Evolutionary conservation across 257 asterid species (phyloP).

Genomic region (Capsicum chinense): DNA sequence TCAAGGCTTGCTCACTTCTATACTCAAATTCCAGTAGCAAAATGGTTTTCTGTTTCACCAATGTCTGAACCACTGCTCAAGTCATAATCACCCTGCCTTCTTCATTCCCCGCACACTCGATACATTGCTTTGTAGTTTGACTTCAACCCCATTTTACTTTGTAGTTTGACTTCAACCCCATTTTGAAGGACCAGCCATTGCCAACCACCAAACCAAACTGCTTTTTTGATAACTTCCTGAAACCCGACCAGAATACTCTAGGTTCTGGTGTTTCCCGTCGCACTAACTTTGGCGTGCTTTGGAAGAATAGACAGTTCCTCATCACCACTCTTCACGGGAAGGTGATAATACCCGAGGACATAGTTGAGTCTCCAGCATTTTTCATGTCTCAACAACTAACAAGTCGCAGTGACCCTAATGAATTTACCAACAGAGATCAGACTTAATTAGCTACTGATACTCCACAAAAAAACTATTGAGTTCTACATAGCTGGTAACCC

Average conservation of each 20-base stretch:
- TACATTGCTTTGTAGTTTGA: constrained; percentile 90
- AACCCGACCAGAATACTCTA: constrained; percentile 88
- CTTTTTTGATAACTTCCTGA: constrained; percentile 93
- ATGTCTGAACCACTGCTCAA: constrained; percentile 81
- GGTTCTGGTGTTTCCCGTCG: constrained; percentile 91
- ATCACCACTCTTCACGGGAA: constrained; percentile 73
- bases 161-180: constrained; percentile 92
- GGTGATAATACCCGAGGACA: constrained; percentile 68
- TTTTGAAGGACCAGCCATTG: constrained; percentile 97
- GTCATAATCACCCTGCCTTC: constrained; percentile 62
- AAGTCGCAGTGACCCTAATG: background rate
- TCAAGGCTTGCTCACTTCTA: constrained; percentile 55
- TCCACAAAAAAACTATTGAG: constrained; percentile 25
- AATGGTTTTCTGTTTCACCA: constrained; percentile 58
- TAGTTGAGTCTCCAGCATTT: constrained; percentile 66
- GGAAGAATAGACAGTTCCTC: constrained; percentile 91
- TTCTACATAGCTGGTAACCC: constrained; percentile 33
- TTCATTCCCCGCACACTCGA: constrained; percentile 90
- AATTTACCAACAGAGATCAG: constrained; percentile 26
- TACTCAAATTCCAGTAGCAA: constrained; percentile 65
- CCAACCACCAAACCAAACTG: constrained; percentile 98
- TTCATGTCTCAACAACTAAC: background rate
- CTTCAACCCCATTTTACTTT: constrained; percentile 89
- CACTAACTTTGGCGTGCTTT: constrained; percentile 86
- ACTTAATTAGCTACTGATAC: constrained; percentile 32